Conservation (phyloP, 1,139 yeast species). For the Debaryomyces nepalensis region DNA sequence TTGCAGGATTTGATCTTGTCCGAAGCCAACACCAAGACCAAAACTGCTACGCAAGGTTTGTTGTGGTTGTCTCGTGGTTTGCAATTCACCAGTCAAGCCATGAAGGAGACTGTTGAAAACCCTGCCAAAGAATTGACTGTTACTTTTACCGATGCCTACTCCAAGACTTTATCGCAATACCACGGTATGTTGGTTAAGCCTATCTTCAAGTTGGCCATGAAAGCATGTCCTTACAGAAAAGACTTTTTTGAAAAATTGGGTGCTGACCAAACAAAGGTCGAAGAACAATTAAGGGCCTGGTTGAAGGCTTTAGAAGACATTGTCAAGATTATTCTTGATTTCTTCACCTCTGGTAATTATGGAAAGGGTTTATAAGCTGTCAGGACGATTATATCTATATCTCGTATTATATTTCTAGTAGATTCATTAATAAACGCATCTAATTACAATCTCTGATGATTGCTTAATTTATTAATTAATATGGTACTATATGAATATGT, state of each 20-base stretch:
- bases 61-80: slow-evolving; percentile 87
- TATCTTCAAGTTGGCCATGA: slow-evolving; percentile 90
- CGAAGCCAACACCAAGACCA: slow-evolving; percentile 64
- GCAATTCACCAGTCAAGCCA: slow-evolving; percentile 86
- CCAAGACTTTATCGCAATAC: slow-evolving; percentile 76
- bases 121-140: slow-evolving; percentile 67
- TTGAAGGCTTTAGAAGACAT: slow-evolving; percentile 74
- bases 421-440: not conserved
- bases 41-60: slow-evolving; percentile 89
- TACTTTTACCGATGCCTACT: slow-evolving; percentile 83
- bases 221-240: slow-evolving; percentile 91
- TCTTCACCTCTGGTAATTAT: slow-evolving; percentile 79
- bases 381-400: not conserved
- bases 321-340: slow-evolving; percentile 73
- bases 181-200: slow-evolving; percentile 86
- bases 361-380: slow-evolving; percentile 76
- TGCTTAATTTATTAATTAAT: not conserved
- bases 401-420: not conserved
- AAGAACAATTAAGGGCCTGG: slow-evolving; percentile 71
- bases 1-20: slow-evolving; percentile 80
- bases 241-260: slow-evolving; percentile 86
- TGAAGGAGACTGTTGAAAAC: slow-evolving; percentile 74
- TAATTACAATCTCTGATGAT: not conserved
- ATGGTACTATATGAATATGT: not conserved
- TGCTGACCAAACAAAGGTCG: slow-evolving; percentile 66